Base-by-base conservation (phyloP, 2,329 filamentous ascomycete species). In the Alternaria gaisen region DNA sequence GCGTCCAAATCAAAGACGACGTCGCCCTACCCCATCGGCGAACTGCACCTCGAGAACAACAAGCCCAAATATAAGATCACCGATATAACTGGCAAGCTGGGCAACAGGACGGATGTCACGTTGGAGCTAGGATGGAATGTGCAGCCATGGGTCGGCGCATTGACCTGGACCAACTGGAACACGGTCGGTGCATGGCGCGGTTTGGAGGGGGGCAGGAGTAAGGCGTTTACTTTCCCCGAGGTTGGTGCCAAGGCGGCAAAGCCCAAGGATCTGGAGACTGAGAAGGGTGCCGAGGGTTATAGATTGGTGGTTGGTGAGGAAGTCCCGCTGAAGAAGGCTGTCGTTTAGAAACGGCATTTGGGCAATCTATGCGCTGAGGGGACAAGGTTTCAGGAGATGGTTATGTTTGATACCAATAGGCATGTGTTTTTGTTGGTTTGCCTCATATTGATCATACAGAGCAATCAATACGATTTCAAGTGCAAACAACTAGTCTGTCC, bases 51-150 rank as follows among this genome's bases (percentile, higher is more conserved):
- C 67, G 88, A 89, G 75, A 94, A 94, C 79, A 92, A 97, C 79
- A 91, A 90, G 75, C 91, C 94, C 3, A 99, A 99, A 81, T 99
- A 99, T 84, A 93, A 97, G 77, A 95, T 99, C 80, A 97, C 94
- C 5, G 93, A 97, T 78, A 91, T 94, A 11, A 87, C 86, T 11
- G 91, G 94, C 63, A 89, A 89, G 78, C 85, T 98, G 67, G 91
- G 92, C 46, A 86, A 90, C 73, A 84, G 88, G 50, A 83, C 86
- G 52, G 89, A 95, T 76, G 92, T 94, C 58, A 89, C 87, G 30
- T 83, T 99, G 64, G 88, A 90, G 72, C 83, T 98, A 54, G 90
- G 95, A 75, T 99, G 97, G 88, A 98, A 98, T 81, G 91, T 98
- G 61, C 95, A 99, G 84, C 95, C 95, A 32, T 98, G 94, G 92